Evolutionary conservation across 495 filamentous ascomycete species (phyloP), one percentile per base, ranked within the genome.

Genomic region (Thozetella sp.): DNA sequence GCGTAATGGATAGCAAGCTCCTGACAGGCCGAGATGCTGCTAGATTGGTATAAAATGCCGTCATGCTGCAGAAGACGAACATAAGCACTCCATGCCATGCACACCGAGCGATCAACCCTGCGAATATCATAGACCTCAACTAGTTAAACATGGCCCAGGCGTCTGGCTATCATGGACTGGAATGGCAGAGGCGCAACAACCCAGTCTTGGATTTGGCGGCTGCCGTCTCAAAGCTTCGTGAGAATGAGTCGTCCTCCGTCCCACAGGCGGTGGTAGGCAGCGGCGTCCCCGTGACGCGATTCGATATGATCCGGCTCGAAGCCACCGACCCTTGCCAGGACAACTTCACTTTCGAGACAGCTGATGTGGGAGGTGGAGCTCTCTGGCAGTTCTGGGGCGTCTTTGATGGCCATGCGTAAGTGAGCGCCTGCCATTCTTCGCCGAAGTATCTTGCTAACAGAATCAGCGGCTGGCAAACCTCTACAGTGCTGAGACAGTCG

Each of bases 351-450:
- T 11, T 48, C n/a, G 43, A 48, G 43, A 13, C 43, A 3, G 43
- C 43, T 13, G 43, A 48, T 20, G 43, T 48, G 43, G 43, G 43
- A 48, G 20, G 20, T n/a, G 43, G 43, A 10, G 3, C 43, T n/a
- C 4, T 19, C 3, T 48, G 43, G 43, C 43, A 48, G 43, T 48
- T 48, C 52, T 54, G 52, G 52, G 52, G 24, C 52, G 52, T 54
- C 23, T 54, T 54, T 25, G 52, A 54, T 25, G 52, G 52, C 25
- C 52, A 54, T 48, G 43, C 43, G 43, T 48, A 20, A 4, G 43
- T 48, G 30, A 6, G 9, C 30, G 17, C 9, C n/a, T 48, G 12
- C 43, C 43, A 4, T 20, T 11, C 3, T 48, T n/a, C 12, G 4
- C n/a, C 6, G 30, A 37, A 37, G 30, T 37, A 37, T 37, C 30